These are phyloP conservation scores for Aspergillus arachidicola DNA, from an alignment of 2,329 filamentous ascomycete genomes.

Conservation along the genomic window DNA sequence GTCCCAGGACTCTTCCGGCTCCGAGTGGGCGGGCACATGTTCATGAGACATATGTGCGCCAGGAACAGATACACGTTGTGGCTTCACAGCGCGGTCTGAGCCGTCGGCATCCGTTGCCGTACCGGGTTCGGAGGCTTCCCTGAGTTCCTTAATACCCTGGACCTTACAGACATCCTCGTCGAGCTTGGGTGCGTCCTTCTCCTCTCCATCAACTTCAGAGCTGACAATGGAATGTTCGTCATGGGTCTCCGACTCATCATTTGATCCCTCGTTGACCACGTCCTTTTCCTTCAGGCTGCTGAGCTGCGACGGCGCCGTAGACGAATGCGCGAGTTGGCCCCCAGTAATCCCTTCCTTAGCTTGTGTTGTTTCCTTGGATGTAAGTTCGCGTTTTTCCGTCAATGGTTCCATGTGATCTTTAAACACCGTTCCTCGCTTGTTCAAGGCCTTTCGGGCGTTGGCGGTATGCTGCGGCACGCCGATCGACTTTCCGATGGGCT, in stretches of 20 bases:
- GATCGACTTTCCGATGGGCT: slow-evolving; percentile 36
- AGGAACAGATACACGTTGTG: slow-evolving; percentile 24
- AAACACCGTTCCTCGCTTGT: slow-evolving; percentile 59
- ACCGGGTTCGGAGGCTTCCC: slow-evolving; percentile 11
- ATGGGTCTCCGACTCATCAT: slow-evolving; percentile 15
- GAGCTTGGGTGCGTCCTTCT: slow-evolving; percentile 27
- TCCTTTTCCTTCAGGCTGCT: slow-evolving; percentile 15
- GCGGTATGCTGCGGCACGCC: slow-evolving; percentile 34
- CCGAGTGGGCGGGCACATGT: slow-evolving; percentile 40
- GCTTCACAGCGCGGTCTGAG: slow-evolving; percentile 12
- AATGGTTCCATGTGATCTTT: slow-evolving; percentile 51
- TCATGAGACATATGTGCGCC: slow-evolving; percentile 24
- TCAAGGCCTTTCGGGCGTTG: slow-evolving; percentile 50
- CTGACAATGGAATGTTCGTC: slow-evolving; percentile 25
- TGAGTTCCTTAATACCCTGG: slow-evolving; percentile 19
- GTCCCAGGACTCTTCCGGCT: slow-evolving; percentile 74
- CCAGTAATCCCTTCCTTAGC: slow-evolving; percentile 27
- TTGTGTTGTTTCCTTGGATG: slow-evolving; percentile 34
- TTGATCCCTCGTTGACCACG: slow-evolving; percentile 12
- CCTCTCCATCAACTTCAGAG: slow-evolving; percentile 32
- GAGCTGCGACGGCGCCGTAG: slow-evolving; percentile 18
- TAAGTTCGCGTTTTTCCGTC: slow-evolving; percentile 30
- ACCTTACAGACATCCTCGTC: slow-evolving; percentile 32
- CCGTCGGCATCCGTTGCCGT: slow-evolving; percentile 7
- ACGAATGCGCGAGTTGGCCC: slow-evolving; percentile 8